Evolutionary conservation across 2,329 filamentous ascomycete species (phyloP), one percentile per base, ranked within the genome.

Genomic region (Triangularia verruculosa): DNA sequence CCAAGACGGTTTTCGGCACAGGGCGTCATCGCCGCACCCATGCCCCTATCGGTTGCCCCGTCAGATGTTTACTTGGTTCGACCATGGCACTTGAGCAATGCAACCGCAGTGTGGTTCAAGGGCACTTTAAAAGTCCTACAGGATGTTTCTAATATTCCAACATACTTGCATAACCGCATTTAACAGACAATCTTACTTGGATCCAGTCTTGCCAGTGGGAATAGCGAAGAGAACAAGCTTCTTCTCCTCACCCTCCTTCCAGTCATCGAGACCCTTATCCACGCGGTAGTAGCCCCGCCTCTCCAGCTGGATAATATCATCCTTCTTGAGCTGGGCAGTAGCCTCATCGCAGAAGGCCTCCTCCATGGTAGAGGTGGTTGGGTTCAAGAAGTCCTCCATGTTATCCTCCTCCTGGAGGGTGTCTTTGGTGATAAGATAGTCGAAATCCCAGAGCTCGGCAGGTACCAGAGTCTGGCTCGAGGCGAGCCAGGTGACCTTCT

Each of bases 401-500:
- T 89, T 84, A 72, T 97, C 94, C 1, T 95, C 90, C 75, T 95
- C 90, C 75, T 93, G 91, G 27, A 98, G 83, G 74, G 95, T 93
- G 75, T 98, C 94, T 83, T 97, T 98, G 65, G 90, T 96, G 74
- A 98, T 90, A 57, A 98, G 84, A 79, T 96, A 94, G 78, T 97
- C 94, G 75, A 97, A 98, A 70, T 97, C 93, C 78, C 93, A 94
- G 11, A 97, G 84, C 77, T 97, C 91, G 22, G 95, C 88, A 7
- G 89, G 87, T 13, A 96, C 83, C 0, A 97, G 84, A 64, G 90
- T 85, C 78, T 94, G 90, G 53, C 85, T 86, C 0, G 84, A 85
- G 1, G 92, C 89, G 56, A 98, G 81, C 94, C 94, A 98, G 0
- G 93, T 97, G 39, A 98, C 87, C 83, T 98, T 98, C 86, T 97